phyloP scores from a whole-genome alignment of 2,329 filamentous ascomycete species.

The Tolypocladium inflatum region DNA sequence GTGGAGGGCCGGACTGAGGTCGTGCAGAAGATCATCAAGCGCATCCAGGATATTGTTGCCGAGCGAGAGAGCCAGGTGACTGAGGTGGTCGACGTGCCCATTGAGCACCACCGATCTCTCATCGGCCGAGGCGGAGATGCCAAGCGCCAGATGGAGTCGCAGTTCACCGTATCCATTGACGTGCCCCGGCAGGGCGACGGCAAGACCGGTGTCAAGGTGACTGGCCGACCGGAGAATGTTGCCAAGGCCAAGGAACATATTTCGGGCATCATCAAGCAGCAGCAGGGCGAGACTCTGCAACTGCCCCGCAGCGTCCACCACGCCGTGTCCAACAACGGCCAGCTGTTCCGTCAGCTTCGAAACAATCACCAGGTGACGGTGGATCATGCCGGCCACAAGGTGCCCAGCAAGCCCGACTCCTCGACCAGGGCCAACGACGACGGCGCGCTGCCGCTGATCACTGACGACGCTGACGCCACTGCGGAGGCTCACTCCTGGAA shows the following conservation, averaged over 20 bases:
- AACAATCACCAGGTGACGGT: constrained; percentile 83
- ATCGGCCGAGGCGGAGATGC: constrained; percentile 89
- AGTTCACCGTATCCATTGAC: constrained; percentile 81
- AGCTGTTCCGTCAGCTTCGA: constrained; percentile 84
- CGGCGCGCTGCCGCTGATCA: constrained; percentile 76
- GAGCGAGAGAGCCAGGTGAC: constrained; percentile 77
- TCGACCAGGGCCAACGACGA: constrained; percentile 49
- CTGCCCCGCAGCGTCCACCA: constrained; percentile 81
- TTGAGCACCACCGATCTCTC: constrained; percentile 80
- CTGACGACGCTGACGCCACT: constrained; percentile 62
- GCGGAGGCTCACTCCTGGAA: constrained; percentile 75
- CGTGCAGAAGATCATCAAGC: constrained; percentile 78
- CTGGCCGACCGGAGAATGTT: constrained; percentile 68
- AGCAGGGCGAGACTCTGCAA: constrained; percentile 78
- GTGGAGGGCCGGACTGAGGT: constrained; percentile 77
- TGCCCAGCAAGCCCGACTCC: constrained; percentile 59
- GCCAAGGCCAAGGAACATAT: constrained; percentile 85
- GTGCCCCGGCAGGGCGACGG: constrained; percentile 83
- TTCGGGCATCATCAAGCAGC: constrained; percentile 65
- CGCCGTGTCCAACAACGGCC: constrained; percentile 74
- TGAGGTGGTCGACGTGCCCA: constrained; percentile 70
- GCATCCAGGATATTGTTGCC: constrained; percentile 73
- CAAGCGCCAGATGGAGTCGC: constrained; percentile 73
- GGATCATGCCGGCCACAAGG: constrained; percentile 74
- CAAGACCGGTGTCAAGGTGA: constrained; percentile 77